Base-by-base conservation (phyloP, 2,329 filamentous ascomycete species). In the Fusarium sterilihyphosum region DNA sequence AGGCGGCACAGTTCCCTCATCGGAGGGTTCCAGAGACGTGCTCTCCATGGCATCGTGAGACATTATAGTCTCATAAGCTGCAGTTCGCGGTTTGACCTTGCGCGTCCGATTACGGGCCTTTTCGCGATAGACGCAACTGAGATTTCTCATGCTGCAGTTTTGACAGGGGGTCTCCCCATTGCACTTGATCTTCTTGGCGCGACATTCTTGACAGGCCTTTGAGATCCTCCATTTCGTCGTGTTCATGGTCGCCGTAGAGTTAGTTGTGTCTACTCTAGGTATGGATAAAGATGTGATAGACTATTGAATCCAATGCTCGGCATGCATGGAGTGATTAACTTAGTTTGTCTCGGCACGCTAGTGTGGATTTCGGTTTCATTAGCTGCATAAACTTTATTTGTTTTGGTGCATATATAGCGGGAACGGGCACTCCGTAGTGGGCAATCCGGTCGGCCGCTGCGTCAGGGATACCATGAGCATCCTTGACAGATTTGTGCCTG, bases 121-220 rank as follows among this genome's bases (percentile, higher is more conserved):
- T 54, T 78, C 76, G 67, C 80, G 78, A 58, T 82, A 82, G 33
- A 79, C 74, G 49, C 80, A 82, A 13, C 70, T 63, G 58, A 78
- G 71, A 44, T 74, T 78, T 61, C 77, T 75, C 54, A 75, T 63
- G 31, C 61, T 64, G 59, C 80, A 81, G 50, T 78, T 78, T 65
- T 78, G 67, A 58, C 80, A 82, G 37, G 80, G 80, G 35, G 75
- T 74, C 40, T 75, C 73, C 57, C 80, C 80, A 59, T 81, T 78
- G 78, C 80, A 81, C 56, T 80, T 74, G 62, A 80, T 80, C 73
- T 81, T 81, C 66, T 80, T 80, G 58, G 68, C 70, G 47, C 80
- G 80, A 61, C 80, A 82, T 71, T 80, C 80, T 38, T 82, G 76
- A 63, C 80, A 82, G 31, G 80, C 80, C 70, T 81, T 82, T 65